Percentiles rank a stretch among this genome's conserved stretches.
phyloP scores from a whole-genome alignment of 2,329 filamentous ascomycete genomes.

The Aurifilum marmelostoma region DNA sequence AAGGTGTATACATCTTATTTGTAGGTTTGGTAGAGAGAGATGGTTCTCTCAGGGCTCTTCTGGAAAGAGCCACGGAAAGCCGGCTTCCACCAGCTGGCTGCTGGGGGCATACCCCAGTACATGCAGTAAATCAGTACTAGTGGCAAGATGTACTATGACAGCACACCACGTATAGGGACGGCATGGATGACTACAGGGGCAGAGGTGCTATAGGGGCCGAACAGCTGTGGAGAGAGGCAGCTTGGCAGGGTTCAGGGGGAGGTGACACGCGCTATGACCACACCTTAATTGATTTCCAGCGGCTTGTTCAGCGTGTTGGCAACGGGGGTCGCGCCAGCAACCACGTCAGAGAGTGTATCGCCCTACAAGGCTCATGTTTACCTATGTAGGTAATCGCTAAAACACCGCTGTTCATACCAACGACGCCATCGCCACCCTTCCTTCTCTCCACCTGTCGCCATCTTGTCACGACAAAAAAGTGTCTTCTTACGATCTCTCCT shows the following conservation, averaged over 20 bases:
- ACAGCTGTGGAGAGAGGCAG: neutral
- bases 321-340: conserved; percentile 15
- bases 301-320: neutral
- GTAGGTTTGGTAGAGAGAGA: neutral
- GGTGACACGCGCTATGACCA: conserved; percentile 23
- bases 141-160: neutral
- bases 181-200: too few species aligned
- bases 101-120: too few species aligned
- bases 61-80: neutral
- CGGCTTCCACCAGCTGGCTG: neutral
- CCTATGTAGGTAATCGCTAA: neutral
- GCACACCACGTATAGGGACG: neutral
- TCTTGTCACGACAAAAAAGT: neutral
- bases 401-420: neutral
- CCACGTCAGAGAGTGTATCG: conserved; percentile 6
- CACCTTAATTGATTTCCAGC: conserved; percentile 14
- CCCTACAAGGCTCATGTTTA: conserved; percentile 2
- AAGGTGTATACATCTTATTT: neutral
- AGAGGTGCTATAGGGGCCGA: neutral
- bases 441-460: neutral
- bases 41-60: neutral
- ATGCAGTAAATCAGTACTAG: too few species aligned
- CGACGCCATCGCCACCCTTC: neutral
- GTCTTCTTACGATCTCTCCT: neutral
- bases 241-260: neutral